Percentiles rank a stretch among this genome's conserved stretches.
Evolutionary conservation across 2,329 filamentous ascomycete genomes (phyloP).

Genomic region (Periconia macrospinosa): DNA sequence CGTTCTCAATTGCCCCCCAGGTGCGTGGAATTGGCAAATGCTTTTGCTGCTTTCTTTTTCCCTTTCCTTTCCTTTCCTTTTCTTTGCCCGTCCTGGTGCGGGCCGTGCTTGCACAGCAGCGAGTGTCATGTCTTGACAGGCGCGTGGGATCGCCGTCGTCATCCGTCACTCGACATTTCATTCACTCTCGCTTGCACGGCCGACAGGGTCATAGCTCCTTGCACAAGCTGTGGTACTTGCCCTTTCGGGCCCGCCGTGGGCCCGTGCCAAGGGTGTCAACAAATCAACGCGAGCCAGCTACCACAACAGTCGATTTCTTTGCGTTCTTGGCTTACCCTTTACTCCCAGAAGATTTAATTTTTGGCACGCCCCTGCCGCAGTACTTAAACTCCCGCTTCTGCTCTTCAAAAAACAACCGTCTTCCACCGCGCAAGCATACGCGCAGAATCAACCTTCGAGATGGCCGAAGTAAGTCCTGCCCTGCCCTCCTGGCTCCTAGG

Average conservation of each 20-base stretch:
- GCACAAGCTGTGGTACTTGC: too few species aligned
- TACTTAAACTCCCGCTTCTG: background rate
- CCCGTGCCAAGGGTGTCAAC: background rate
- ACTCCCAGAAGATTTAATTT: constrained; percentile 1
- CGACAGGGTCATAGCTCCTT: too few species aligned
- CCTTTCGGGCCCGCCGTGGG: too few species aligned
- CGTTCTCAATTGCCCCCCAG: constrained; percentile 15
- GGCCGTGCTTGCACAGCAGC: too few species aligned
- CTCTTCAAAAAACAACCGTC: background rate
- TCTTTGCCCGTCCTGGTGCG: too few species aligned
- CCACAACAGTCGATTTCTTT: constrained; percentile 7
- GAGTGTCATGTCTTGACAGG: too few species aligned
- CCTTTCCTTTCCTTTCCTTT: background rate
- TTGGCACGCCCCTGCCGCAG: background rate
- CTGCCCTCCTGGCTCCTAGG: background rate
- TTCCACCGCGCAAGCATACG: constrained; percentile 7
- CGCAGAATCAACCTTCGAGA: constrained; percentile 8
- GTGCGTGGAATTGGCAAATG: too few species aligned
- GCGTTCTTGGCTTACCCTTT: background rate
- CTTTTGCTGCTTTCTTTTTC: background rate
- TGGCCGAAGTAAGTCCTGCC: constrained; percentile 22
- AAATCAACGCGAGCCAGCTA: constrained; percentile 10
- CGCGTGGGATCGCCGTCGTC: too few species aligned
- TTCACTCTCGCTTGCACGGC: too few species aligned
- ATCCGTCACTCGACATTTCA: too few species aligned